Conservation (phyloP, 208 protist species). For the Leishmania braziliensis region DNA sequence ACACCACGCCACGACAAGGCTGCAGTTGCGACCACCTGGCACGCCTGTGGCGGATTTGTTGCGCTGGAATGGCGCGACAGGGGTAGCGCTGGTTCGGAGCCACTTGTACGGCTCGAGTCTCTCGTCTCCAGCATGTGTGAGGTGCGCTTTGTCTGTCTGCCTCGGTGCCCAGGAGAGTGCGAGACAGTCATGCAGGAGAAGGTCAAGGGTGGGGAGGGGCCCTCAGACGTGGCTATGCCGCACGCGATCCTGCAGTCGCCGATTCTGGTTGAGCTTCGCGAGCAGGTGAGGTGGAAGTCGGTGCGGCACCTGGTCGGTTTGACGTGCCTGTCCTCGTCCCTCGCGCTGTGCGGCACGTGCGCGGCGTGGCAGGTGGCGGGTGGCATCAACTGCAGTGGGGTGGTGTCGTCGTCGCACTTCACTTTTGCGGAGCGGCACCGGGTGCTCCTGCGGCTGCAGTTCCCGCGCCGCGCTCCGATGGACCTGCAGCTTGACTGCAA, state of each 20-base stretch:
- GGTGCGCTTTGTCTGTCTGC: constrained; percentile 28
- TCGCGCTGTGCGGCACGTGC: not conserved
- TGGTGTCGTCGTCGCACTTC: constrained; percentile 43
- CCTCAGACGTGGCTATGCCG: not conserved
- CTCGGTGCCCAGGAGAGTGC: constrained; percentile 9
- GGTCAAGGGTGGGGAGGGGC: constrained; percentile 3
- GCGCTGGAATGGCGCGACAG: constrained; percentile 15
- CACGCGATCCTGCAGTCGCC: not conserved
- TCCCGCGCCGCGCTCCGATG: constrained; percentile 32
- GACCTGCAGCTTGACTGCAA: constrained; percentile 53
- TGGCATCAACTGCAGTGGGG: constrained; percentile 18
- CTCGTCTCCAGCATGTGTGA: constrained; percentile 22
- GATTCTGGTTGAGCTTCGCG: constrained; percentile 27
- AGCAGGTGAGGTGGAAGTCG: constrained; percentile 33
- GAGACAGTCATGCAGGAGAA: constrained; percentile 12
- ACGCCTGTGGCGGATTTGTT: constrained; percentile 19
- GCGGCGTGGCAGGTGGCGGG: constrained; percentile 24
- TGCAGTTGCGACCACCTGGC: not conserved
- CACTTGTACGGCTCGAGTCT: constrained; percentile 15
- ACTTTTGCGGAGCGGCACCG: constrained; percentile 45
- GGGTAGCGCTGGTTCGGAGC: not conserved
- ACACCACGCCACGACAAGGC: not conserved
- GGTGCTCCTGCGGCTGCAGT: constrained; percentile 56
- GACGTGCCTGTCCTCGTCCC: constrained; percentile 31
- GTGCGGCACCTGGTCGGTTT: constrained; percentile 25